These are phyloP conservation scores for Excoecaria cochinchinensis DNA, from an alignment of 345 rosid genomes.

Conservation along the genomic window DNA sequence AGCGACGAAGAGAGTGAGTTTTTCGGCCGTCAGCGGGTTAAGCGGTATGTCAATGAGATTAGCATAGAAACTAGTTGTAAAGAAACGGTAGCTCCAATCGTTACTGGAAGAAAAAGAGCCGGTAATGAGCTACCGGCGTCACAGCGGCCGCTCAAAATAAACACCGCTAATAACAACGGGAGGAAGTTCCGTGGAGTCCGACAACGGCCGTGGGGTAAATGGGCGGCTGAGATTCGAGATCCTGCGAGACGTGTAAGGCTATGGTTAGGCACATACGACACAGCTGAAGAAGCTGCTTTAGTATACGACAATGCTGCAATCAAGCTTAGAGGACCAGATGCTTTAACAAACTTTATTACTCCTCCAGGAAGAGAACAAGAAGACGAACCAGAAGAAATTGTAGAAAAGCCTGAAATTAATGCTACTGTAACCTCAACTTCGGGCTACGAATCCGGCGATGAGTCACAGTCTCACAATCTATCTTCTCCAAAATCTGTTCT, in stretches of 20 bases:
- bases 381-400: background rate
- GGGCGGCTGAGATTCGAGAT: constrained; percentile 99
- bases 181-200: constrained; percentile 89
- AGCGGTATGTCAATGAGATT: constrained; percentile 71
- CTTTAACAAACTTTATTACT: constrained; percentile 66
- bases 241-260: constrained; percentile 74
- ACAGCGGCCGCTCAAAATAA: constrained; percentile 4
- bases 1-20: constrained; percentile 68
- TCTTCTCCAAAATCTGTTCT: constrained; percentile 88
- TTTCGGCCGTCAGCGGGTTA: constrained; percentile 52
- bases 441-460: constrained; percentile 68
- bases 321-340: constrained; percentile 84
- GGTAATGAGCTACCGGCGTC: background rate
- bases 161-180: background rate
- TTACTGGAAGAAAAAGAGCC: constrained; percentile 30
- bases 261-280: constrained; percentile 87
- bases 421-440: constrained; percentile 29
- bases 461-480: constrained; percentile 33
- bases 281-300: constrained; percentile 95
- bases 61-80: constrained; percentile 37
- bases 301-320: constrained; percentile 93
- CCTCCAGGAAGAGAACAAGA: constrained; percentile 33
- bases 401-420: constrained; percentile 22
- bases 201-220: constrained; percentile 97
- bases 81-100: background rate